Evolutionary conservation across 352 stramenopile genomes (phyloP).

Genomic region (Phytophthora parvispora): DNA sequence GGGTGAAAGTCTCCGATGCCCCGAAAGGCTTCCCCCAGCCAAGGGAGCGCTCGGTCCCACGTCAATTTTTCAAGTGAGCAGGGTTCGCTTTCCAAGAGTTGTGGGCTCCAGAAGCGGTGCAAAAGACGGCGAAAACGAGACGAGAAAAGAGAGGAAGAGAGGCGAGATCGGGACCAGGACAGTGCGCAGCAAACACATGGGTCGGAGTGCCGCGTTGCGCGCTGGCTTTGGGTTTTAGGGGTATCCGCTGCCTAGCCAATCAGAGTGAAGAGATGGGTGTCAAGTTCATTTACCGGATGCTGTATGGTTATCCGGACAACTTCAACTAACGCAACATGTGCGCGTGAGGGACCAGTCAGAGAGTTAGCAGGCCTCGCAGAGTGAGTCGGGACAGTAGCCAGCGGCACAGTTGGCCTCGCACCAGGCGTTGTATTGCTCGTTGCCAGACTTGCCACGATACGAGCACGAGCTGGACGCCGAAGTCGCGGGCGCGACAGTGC

Average conservation of each 20-base stretch:
- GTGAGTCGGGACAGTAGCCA: too few relatives aligned
- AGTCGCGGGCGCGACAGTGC: too few relatives aligned
- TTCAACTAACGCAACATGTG: too few relatives aligned
- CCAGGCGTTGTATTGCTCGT: too few relatives aligned
- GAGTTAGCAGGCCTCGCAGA: too few relatives aligned
- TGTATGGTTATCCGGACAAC: slow-evolving; percentile 15
- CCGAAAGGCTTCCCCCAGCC: not conserved
- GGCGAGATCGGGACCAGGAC: slow-evolving; percentile 16
- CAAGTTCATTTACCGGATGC: slow-evolving; percentile 15
- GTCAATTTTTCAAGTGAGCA: slow-evolving; percentile 19
- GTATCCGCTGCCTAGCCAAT: slow-evolving; percentile 3
- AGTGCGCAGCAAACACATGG: slow-evolving; percentile 29
- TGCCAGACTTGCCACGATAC: too few relatives aligned
- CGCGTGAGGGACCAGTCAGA: too few relatives aligned
- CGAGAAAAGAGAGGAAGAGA: slow-evolving; percentile 29
- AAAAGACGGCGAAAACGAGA: slow-evolving; percentile 29
- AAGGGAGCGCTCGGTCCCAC: slow-evolving; percentile 6
- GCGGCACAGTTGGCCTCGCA: not conserved
- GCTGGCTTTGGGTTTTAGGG: slow-evolving; percentile 5
- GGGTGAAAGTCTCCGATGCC: slow-evolving; percentile 15
- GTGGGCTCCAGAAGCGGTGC: slow-evolving; percentile 5
- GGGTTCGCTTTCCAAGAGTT: slow-evolving; percentile 7
- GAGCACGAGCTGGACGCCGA: too few relatives aligned
- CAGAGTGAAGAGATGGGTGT: not conserved
- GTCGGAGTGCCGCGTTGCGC: not conserved